A percentile compares a stretch with the other conserved stretches of the same genome.
Conservation (phyloP, 1,284 basidiomycete genomes). For the Chondrostereum purpureum region DNA sequence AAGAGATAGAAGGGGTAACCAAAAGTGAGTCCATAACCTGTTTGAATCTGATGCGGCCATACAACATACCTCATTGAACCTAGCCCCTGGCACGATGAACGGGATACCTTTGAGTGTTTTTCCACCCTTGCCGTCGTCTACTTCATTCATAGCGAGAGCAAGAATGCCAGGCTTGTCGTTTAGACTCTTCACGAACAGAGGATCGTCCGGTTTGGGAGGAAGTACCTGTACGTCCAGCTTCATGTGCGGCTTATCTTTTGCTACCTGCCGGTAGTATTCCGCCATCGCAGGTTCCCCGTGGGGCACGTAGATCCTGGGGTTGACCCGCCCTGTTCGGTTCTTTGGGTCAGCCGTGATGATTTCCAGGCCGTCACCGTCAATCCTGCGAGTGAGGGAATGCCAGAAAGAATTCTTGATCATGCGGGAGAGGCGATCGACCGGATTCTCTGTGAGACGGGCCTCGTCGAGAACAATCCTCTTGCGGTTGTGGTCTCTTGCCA, state of each 20-base stretch:
- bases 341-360: constrained; percentile 97
- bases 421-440: constrained; percentile 91
- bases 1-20: constrained; percentile 9
- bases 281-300: constrained; percentile 89
- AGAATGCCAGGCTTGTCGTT: constrained; percentile 93
- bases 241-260: constrained; percentile 82
- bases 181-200: constrained; percentile 85
- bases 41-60: constrained; percentile 13
- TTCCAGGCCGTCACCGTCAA: constrained; percentile 95
- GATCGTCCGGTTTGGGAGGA: constrained; percentile 81
- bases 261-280: constrained; percentile 84
- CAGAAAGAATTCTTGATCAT: constrained; percentile 99
- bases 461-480: constrained; percentile 98
- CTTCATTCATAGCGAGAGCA: constrained; percentile 92
- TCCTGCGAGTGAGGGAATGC: constrained; percentile 93
- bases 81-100: constrained; percentile 94
- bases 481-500: constrained; percentile 92
- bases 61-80: constrained; percentile 87
- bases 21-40: background rate
- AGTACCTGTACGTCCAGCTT: constrained; percentile 88
- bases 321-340: constrained; percentile 80
- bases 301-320: constrained; percentile 93
- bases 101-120: constrained; percentile 88
- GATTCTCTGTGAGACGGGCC: constrained; percentile 92
- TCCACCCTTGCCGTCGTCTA: constrained; percentile 73